Percentiles rank a stretch among this genome's conserved stretches.
phyloP scores from a whole-genome alignment of 768 basidiomycete genomes.

The Macrolepiota fuliginosa region DNA sequence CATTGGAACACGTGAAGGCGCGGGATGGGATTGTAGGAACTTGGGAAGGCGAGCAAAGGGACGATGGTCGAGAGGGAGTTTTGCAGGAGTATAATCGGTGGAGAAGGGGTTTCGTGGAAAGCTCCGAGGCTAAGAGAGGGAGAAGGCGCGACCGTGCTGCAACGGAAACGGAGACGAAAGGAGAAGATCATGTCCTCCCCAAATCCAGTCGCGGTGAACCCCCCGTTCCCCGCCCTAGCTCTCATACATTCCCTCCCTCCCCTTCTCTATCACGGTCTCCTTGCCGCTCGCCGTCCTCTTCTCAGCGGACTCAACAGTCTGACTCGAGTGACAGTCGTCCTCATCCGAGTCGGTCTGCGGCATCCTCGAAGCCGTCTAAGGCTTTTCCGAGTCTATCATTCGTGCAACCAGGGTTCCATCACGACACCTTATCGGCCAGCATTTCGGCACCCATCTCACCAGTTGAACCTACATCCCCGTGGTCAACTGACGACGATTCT shows the following conservation, averaged over 20 bases:
- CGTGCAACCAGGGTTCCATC: slow-evolving; percentile 11
- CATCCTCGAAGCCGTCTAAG: background rate
- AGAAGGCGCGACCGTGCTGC: slow-evolving; percentile 55
- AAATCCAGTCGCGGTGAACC: slow-evolving; percentile 29
- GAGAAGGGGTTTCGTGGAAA: slow-evolving; percentile 46
- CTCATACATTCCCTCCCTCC: slow-evolving; percentile 51
- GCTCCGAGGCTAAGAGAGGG: slow-evolving; percentile 45
- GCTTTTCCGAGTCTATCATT: slow-evolving; percentile 21
- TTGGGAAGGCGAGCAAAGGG: slow-evolving; percentile 32
- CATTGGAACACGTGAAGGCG: slow-evolving; percentile 54
- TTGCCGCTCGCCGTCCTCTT: slow-evolving; percentile 20
- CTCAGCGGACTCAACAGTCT: slow-evolving; percentile 13
- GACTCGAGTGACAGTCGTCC: background rate
- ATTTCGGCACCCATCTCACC: slow-evolving; percentile 29
- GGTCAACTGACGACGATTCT: slow-evolving; percentile 77
- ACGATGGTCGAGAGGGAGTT: slow-evolving; percentile 37
- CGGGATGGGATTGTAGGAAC: slow-evolving; percentile 39
- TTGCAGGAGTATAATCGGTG: slow-evolving; percentile 51
- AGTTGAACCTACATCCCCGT: slow-evolving; percentile 49
- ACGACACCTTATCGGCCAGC: background rate
- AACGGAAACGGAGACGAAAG: slow-evolving; percentile 33
- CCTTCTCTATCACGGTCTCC: slow-evolving; percentile 52
- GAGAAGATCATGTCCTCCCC: slow-evolving; percentile 29
- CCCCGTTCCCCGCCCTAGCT: slow-evolving; percentile 38
- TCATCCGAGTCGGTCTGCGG: background rate